phyloP scores from a whole-genome alignment of 768 basidiomycete genomes.

The Heimioporus sp. region DNA sequence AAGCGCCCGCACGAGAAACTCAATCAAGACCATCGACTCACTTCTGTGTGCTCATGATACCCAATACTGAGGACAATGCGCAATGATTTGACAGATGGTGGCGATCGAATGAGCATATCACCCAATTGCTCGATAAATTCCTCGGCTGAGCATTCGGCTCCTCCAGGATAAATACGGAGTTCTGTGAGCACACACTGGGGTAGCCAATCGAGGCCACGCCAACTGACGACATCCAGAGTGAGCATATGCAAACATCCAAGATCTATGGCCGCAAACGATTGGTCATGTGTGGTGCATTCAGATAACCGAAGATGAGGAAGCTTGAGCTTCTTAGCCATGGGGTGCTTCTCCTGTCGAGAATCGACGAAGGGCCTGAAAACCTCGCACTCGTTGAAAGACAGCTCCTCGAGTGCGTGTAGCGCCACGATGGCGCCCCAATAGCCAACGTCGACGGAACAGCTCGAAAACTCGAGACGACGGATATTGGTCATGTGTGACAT shows the following conservation, averaged over 20 bases:
- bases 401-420: conserved; percentile 13
- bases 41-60: too few species aligned
- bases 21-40: too few species aligned
- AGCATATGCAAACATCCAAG: neutral
- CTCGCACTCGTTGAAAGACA: conserved; percentile 7
- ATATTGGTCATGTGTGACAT: conserved; percentile 20
- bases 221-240: neutral
- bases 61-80: neutral
- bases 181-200: conserved; percentile 1
- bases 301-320: conserved; percentile 3
- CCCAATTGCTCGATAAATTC: neutral
- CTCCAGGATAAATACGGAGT: neutral
- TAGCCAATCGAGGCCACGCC: neutral
- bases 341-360: too few species aligned
- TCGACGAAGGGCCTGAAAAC: neutral
- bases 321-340: too few species aligned
- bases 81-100: conserved; percentile 1
- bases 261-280: neutral
- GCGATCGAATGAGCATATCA: neutral
- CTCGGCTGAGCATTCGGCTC: too few species aligned
- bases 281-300: neutral
- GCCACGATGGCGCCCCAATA: conserved; percentile 16
- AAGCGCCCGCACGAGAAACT: neutral
- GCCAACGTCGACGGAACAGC: conserved; percentile 3
- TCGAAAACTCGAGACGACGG: conserved; percentile 9